Conservation (phyloP, 1,284 basidiomycete genomes). For the Cutaneotrichosporon dermatis region DNA sequence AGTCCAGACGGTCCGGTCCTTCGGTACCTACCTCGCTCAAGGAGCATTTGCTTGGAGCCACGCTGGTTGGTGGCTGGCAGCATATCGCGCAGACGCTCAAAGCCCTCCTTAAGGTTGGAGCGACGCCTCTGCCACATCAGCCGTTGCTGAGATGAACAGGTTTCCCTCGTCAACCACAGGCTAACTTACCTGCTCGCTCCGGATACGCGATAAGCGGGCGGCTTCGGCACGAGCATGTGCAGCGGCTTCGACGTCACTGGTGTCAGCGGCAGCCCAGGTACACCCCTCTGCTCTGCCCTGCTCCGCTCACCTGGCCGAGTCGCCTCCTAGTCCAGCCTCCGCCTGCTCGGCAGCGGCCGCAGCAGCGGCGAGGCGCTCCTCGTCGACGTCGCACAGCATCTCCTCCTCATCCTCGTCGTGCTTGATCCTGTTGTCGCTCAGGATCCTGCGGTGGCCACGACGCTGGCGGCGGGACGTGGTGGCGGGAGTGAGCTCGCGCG, state of each 20-base stretch:
- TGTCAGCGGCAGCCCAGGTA: not conserved
- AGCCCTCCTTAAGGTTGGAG: constrained; percentile 80
- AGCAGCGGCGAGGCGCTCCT: too few relatives aligned
- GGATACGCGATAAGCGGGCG: constrained; percentile 31
- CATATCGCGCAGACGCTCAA: constrained; percentile 74
- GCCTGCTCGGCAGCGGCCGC: too few relatives aligned
- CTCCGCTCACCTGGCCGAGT: too few relatives aligned
- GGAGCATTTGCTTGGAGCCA: constrained; percentile 76
- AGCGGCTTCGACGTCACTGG: not conserved
- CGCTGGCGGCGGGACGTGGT: not conserved
- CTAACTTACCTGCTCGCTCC: constrained; percentile 44
- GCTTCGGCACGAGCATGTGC: constrained; percentile 18
- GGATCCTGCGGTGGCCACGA: not conserved
- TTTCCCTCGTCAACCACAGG: too few relatives aligned
- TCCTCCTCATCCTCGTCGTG: not conserved
- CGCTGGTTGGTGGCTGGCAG: constrained; percentile 81
- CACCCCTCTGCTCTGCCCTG: too few relatives aligned
- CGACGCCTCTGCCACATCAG: constrained; percentile 79
- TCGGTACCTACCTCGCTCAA: constrained; percentile 87
- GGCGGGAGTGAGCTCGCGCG: not conserved
- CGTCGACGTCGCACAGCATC: too few relatives aligned
- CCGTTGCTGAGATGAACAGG: constrained; percentile 16
- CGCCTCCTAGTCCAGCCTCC: too few relatives aligned
- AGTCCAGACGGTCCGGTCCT: too few relatives aligned
- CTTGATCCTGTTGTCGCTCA: not conserved